Evolutionary conservation across 345 rosid genomes (phyloP).

Genomic region (Punica granatum): DNA sequence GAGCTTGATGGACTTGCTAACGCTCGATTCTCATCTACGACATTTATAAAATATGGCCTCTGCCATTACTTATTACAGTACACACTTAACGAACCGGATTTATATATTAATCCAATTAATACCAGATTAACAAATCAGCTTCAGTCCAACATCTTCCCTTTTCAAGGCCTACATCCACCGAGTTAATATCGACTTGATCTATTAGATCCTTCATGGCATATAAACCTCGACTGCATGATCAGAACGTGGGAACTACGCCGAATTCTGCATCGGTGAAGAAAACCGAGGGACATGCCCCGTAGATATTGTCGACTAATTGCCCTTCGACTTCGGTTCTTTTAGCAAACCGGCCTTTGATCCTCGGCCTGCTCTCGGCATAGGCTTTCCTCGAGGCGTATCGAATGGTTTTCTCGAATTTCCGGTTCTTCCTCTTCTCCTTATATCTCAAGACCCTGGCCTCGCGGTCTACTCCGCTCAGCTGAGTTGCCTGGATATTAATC

Average conservation of each 20-base stretch:
- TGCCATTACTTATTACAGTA: neutral
- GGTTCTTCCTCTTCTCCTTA: slow-evolving; percentile 34
- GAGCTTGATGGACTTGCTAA: no score
- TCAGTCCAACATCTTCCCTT: neutral
- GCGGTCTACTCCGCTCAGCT: slow-evolving; percentile 17
- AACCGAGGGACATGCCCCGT: slow-evolving; percentile 3
- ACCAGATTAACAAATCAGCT: neutral
- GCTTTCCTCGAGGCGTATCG: slow-evolving; percentile 47
- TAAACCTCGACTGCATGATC: neutral
- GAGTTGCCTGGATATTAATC: slow-evolving; percentile 8
- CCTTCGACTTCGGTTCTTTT: slow-evolving; percentile 18
- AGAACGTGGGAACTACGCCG: slow-evolving; percentile 33
- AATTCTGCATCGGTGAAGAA: slow-evolving; percentile 18
- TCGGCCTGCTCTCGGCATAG: slow-evolving; percentile 37
- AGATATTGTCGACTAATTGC: slow-evolving; percentile 10
- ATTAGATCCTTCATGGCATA: neutral
- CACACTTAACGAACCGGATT: neutral
- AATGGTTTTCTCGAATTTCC: slow-evolving; percentile 37
- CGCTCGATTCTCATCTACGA: no score
- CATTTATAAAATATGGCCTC: neutral
- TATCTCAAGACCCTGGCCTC: slow-evolving; percentile 41
- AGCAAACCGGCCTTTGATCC: slow-evolving; percentile 40
- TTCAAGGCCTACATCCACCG: neutral
- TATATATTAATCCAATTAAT: neutral
- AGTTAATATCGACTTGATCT: neutral